Percentiles rank a stretch among this genome's conserved stretches.
Conservation (phyloP, 2,329 filamentous ascomycete genomes). For the Ploettnerulaceae sp. region DNA sequence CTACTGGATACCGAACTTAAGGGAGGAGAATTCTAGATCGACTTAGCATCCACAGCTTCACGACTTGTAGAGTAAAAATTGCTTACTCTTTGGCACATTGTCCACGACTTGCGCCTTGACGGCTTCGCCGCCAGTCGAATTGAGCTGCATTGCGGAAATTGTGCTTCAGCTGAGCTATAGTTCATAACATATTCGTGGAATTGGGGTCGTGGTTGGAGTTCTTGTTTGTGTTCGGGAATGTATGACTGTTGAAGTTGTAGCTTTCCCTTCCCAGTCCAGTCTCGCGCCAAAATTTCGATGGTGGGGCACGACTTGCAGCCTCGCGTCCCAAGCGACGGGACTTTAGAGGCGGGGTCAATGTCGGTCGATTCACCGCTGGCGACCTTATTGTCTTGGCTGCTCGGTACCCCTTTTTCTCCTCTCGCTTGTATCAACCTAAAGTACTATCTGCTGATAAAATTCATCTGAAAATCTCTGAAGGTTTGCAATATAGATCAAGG, state of each 20-base stretch:
- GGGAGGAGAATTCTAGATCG: slow-evolving; percentile 39
- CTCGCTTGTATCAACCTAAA: background rate
- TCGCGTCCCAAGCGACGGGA: too few relatives aligned
- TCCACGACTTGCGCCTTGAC: slow-evolving; percentile 57
- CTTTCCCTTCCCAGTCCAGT: too few relatives aligned
- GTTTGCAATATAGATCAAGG: too few relatives aligned
- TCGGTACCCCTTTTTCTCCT: background rate
- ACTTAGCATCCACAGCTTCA: background rate
- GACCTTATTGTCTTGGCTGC: background rate
- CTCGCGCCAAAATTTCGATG: too few relatives aligned
- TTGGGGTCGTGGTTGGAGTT: too few relatives aligned
- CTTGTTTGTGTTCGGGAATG: too few relatives aligned
- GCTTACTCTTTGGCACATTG: slow-evolving; percentile 38
- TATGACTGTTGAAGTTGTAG: too few relatives aligned
- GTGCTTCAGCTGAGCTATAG: too few relatives aligned
- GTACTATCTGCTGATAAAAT: background rate
- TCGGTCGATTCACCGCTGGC: background rate
- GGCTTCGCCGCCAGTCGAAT: slow-evolving; percentile 11
- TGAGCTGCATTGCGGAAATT: slow-evolving; percentile 8
- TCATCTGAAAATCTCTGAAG: background rate
- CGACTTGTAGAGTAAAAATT: slow-evolving; percentile 1
- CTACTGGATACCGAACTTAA: slow-evolving; percentile 91
- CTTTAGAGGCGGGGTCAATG: background rate
- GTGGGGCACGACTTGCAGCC: slow-evolving; percentile 3
- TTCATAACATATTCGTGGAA: too few relatives aligned